Conservation (phyloP, 164 flowering plant genomes). For the Magnolia kwangsiensis region DNA sequence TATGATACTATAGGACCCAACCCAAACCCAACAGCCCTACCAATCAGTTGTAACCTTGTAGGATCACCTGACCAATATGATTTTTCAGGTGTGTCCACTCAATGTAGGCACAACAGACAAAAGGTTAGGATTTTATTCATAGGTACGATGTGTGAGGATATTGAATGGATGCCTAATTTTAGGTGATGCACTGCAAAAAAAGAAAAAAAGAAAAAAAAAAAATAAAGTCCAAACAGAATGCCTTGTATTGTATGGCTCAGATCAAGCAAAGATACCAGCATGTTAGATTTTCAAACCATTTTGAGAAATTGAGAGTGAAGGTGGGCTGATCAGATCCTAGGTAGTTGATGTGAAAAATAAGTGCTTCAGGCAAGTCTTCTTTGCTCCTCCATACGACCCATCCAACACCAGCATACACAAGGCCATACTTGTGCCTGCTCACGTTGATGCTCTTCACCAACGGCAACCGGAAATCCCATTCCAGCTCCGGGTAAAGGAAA, state of each 20-base stretch:
- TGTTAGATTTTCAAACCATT: neutral
- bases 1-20: no score
- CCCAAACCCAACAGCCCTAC: no score
- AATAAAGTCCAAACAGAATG: neutral
- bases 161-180: no score
- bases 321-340: slow-evolving; percentile 79
- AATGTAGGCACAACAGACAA: no score
- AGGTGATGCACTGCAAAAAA: no score
- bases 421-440: slow-evolving; percentile 75
- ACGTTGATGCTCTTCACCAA: slow-evolving; percentile 77
- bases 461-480: slow-evolving; percentile 72
- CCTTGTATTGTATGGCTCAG: neutral
- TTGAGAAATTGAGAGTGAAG: slow-evolving; percentile 62
- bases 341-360: slow-evolving; percentile 69
- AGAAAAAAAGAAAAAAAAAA: no score
- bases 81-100: no score
- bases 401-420: slow-evolving; percentile 71
- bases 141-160: no score
- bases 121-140: no score
- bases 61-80: no score
- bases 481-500: slow-evolving; percentile 45
- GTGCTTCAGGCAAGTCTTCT: slow-evolving; percentile 66
- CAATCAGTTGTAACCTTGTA: no score
- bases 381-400: slow-evolving; percentile 71
- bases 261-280: neutral